Evolutionary conservation across 2,329 filamentous ascomycete species (phyloP), one percentile per base, ranked within the genome.

Genomic region (Ophiocordyceps camponoti-floridani): DNA sequence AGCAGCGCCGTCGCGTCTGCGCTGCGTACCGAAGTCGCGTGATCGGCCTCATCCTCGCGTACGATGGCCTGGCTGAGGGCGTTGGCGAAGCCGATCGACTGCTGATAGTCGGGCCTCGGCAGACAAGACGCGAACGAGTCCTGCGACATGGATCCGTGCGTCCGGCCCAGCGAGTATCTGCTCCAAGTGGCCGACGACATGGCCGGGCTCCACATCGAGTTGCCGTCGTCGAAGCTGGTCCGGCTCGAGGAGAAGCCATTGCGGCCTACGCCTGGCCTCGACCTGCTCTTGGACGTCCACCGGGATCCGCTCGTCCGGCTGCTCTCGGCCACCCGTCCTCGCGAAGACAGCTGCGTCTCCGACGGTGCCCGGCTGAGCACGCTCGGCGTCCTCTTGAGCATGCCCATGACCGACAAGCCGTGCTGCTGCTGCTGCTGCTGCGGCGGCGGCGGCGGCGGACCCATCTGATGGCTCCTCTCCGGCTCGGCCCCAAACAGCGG

Each of bases 21-120:
- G 52, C 81, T 79, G 50, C 71, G 67, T 52, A 67, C 68, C 55
- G 62, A 76, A 3, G 65, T 61, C 3, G 57, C 59, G 49, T 59
- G 63, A 49, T 67, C 63, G 14, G 75, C 72, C 41, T 73, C 72
- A 54, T 93, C 86, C 54, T 95, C 89, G 4, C 91, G 83, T 51
- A 94, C 94, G 51, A 96, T 98, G 33, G 89, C 89, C 59, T 96
- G 89, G 54, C 87, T 94, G 11, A 98, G 71, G 4, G 91, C 91
- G 59, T 94, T 96, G 45, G 91, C 91, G 57, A 98, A 98, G 1
- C 91, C 91, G 56, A 98, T 94, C 1, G 87, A 93, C 62, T 94
- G 88, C 62, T 95, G 87, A 60, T 89, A 95, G 54, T 94, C 87
- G 40, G 77, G 79, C 42, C 79, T 75, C 5, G 77, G 79, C 59